Evolutionary conservation across 2,329 filamentous ascomycete genomes (phyloP).

Genomic region (Epichloe brachyelytri): DNA sequence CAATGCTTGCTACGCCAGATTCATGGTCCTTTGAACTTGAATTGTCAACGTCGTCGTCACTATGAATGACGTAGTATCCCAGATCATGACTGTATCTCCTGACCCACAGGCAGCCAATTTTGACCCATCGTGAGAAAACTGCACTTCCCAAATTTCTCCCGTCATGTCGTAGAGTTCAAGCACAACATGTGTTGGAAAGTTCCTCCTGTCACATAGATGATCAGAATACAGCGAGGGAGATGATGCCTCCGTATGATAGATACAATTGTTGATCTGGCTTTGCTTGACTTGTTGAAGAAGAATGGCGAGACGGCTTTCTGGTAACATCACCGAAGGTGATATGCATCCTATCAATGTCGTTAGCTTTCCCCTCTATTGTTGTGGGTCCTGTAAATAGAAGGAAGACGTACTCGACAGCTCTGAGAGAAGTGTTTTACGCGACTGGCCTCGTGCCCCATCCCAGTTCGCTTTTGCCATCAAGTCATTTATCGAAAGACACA

Average conservation of each 20-base stretch:
- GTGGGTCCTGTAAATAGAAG: background rate
- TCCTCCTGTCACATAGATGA: constrained; percentile 65
- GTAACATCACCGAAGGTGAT: constrained; percentile 93
- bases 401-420: constrained; percentile 62
- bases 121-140: constrained; percentile 78
- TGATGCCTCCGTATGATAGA: constrained; percentile 72
- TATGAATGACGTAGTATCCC: constrained; percentile 60
- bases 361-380: background rate
- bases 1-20: constrained; percentile 61
- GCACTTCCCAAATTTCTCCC: constrained; percentile 83
- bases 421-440: constrained; percentile 61
- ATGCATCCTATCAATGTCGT: constrained; percentile 52
- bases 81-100: constrained; percentile 65
- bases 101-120: constrained; percentile 72
- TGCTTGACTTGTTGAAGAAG: constrained; percentile 75
- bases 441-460: constrained; percentile 69
- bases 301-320: constrained; percentile 72
- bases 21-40: constrained; percentile 40
- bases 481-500: constrained; percentile 71
- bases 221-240: constrained; percentile 82
- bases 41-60: constrained; percentile 44
- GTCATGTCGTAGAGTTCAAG: constrained; percentile 59
- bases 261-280: constrained; percentile 67
- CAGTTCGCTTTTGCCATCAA: constrained; percentile 65
- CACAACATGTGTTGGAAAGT: constrained; percentile 64